Evolutionary conservation across 176 grass and related monocot genomes (phyloP), one percentile per base, ranked within the genome.

Genomic region (Triticum turgidum): DNA sequence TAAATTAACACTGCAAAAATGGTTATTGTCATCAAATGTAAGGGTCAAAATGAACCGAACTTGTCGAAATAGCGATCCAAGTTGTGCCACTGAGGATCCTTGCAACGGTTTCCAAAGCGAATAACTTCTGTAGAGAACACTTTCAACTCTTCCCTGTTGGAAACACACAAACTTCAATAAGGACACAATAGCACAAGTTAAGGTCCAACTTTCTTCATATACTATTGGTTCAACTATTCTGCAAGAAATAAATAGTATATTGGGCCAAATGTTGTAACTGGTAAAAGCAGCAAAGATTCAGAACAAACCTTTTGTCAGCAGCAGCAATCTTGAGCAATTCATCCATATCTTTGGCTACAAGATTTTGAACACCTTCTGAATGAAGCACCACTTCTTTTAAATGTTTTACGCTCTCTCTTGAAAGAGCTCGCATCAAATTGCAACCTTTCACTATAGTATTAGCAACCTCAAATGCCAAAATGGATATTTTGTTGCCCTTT

Each of bases 21-120:
- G 45, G 11, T 90, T 79, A 51, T 29, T 33, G 47, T 39, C 61
- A 87, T 37, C 17, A 58, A 79, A 78, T 52, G 13, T 18, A 83
- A 56, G 61, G 61, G 22, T 22, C 33, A 78, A 87, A 75, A 82
- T 73, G 77, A 87, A 83, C 65, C 79, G 66, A 91, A 99, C 97
- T 94, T 96, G 62, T 96, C 92, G 66, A 99, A 99, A 78, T 99
- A 99, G 41, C 94, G 97, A 24, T 96, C 97, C 84, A 99, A 87
- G 37, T 94, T 93, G 90, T 99, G 97, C 97, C 94, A 99, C 73
- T 99, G 92, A 87, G 94, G 97, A 91, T 99, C 97, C 83, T 96
- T 99, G 92, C 92, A 96, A 64, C 92, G 97, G 87, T 96, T 99
- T 91, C 97, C 97, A 83, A 99, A 99, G 67, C 94, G 94, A 54